Base-by-base conservation (phyloP, 139 green algal species). In the Coccomyxa sp. region DNA sequence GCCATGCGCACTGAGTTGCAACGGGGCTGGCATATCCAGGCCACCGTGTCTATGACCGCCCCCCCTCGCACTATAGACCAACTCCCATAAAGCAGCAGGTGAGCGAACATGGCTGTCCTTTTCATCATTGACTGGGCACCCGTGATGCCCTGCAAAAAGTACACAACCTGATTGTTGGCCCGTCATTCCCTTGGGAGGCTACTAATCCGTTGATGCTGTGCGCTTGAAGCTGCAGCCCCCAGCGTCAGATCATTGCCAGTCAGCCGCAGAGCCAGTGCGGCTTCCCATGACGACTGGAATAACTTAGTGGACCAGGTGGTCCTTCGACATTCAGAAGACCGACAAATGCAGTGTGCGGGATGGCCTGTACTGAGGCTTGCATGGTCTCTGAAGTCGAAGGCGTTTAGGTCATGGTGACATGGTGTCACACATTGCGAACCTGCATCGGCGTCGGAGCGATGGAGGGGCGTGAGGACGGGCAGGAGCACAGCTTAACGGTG, bases 1-100 rank as follows among this genome's bases (percentile, higher is more conserved):
- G 94, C 94, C 23, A 98, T 99, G 81, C 60, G 90, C 3, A 30
- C 13, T n/a, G 93, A 97, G 78, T 88, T 98, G 67, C 60, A 60
- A 14, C 14, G 28, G 9, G 71, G 84, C 31, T 98, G 95, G 93
- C 82, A 91, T 17, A 86, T 98, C 11, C 13, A 38, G 0, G 95
- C 94, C 4, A 86, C 80, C 0, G 96, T 99, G 38, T 99, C 58
- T 93, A 99, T 82, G 97, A 99, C 88, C 85, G 90, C 13, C 90
- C 97, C 0, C 92, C 94, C 11, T 77, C 86, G 57, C 88, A 90
- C 81, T 99, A 99, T 87, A 79, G 85, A 1, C 88, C 83, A 14
- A 87, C 88, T 21, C 75, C 45, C 7, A 58, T 91, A 32, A 45
- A 76, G 71, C 81, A 83, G 31, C n/a, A 77, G 68, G 68, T 77